phyloP scores from a whole-genome alignment of 352 stramenopile genomes.

The Achlya hypogyna region DNA sequence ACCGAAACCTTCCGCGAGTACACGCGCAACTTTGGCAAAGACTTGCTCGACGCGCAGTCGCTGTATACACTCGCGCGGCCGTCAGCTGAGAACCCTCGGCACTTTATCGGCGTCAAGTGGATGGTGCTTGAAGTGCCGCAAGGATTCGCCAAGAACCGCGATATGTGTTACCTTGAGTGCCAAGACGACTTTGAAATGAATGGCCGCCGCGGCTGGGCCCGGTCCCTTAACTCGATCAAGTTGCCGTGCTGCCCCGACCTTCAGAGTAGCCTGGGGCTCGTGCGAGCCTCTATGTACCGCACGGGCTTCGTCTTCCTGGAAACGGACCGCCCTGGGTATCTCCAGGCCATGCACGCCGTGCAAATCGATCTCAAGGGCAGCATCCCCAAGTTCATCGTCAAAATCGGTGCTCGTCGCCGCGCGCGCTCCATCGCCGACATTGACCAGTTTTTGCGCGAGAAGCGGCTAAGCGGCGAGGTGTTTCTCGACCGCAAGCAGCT shows the following conservation, averaged over 20 bases:
- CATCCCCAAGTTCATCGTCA: conserved; percentile 37
- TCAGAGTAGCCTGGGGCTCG: conserved; percentile 36
- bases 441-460: conserved; percentile 39
- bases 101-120: conserved; percentile 72
- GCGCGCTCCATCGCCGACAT: conserved; percentile 40
- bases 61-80: conserved; percentile 51
- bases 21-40: conserved; percentile 23
- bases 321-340: conserved; percentile 42
- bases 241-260: conserved; percentile 53
- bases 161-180: conserved; percentile 68
- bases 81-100: conserved; percentile 29
- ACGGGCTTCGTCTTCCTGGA: conserved; percentile 71
- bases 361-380: conserved; percentile 67
- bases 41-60: conserved; percentile 47
- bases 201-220: conserved; percentile 59
- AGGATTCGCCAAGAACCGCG: conserved; percentile 53
- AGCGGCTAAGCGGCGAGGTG: conserved; percentile 38
- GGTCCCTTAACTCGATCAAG: conserved; percentile 62
- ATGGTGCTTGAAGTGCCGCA: conserved; percentile 39
- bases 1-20: conserved; percentile 37
- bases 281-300: conserved; percentile 65
- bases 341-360: conserved; percentile 53
- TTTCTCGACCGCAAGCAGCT: conserved; percentile 65
- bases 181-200: conserved; percentile 62
- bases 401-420: conserved; percentile 43